Percentiles rank a stretch among this genome's conserved stretches.
phyloP scores from a whole-genome alignment of 2,329 filamentous ascomycete genomes.

The Colletotrichum orchidophilum region DNA sequence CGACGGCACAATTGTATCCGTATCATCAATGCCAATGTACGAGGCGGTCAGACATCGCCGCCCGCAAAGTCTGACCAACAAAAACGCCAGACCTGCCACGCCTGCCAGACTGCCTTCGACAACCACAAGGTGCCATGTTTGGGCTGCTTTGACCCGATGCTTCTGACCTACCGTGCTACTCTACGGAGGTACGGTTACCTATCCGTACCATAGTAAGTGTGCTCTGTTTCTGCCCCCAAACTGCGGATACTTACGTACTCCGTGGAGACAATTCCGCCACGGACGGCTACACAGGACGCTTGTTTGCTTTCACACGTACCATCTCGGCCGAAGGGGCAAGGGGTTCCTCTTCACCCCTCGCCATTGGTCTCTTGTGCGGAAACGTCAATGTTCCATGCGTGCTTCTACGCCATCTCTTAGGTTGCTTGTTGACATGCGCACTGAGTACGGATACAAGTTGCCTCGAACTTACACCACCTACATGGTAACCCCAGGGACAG shows the following conservation, averaged over 20 bases:
- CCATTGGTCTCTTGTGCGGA: background rate
- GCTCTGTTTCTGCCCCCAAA: background rate
- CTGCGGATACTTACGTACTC: background rate
- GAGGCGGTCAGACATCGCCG: conserved; percentile 21
- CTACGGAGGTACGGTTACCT: background rate
- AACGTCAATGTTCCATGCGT: conserved; percentile 2
- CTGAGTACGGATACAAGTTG: background rate
- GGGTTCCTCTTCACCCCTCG: background rate
- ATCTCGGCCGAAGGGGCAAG: background rate
- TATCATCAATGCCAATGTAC: conserved; percentile 3
- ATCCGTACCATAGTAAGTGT: no score
- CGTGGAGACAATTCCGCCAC: background rate
- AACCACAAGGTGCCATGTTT: background rate
- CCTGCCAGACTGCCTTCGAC: background rate
- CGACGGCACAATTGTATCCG: background rate
- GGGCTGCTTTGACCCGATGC: background rate
- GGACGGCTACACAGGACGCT: background rate
- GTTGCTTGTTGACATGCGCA: conserved; percentile 20
- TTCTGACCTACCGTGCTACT: background rate
- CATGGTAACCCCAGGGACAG: background rate
- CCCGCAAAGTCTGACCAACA: background rate
- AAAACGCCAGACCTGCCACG: background rate
- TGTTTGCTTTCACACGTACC: background rate
- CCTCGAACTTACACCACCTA: background rate
- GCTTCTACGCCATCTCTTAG: conserved; percentile 10